Conservation (phyloP, 208 protist species). For the Leishmania turanica region DNA sequence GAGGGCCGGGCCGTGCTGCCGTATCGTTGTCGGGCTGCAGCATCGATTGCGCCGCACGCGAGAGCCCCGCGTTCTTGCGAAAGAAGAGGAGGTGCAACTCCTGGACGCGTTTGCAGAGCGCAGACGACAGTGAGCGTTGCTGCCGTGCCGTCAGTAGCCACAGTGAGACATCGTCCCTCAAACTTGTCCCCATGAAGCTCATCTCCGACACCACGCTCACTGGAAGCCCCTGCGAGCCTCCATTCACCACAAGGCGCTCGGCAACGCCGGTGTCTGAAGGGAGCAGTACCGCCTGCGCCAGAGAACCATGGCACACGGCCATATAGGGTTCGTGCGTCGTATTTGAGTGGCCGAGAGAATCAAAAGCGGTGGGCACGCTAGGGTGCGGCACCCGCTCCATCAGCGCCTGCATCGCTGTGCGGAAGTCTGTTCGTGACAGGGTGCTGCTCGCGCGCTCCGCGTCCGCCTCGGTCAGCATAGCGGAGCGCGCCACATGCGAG, state of each 20-base stretch:
- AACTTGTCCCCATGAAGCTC: conserved; percentile 31
- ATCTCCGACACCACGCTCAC: conserved; percentile 53
- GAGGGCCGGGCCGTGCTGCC: background rate
- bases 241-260: conserved; percentile 26
- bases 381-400: conserved; percentile 16
- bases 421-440: conserved; percentile 27
- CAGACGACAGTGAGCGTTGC: conserved; percentile 3
- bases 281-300: conserved; percentile 34
- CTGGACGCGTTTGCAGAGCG: conserved; percentile 3
- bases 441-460: conserved; percentile 1
- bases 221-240: conserved; percentile 55
- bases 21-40: background rate
- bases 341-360: background rate
- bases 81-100: conserved; percentile 18
- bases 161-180: conserved; percentile 45
- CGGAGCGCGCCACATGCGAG: conserved; percentile 13
- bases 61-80: background rate
- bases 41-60: conserved; percentile 12
- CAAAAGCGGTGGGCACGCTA: background rate
- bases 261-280: conserved; percentile 5
- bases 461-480: background rate
- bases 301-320: conserved; percentile 60
- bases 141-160: conserved; percentile 45
- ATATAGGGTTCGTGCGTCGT: conserved; percentile 29
- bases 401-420: conserved; percentile 20